These are phyloP conservation scores for Gnomoniopsis smithogilvyi DNA, from an alignment of 2,329 filamentous ascomycete genomes.

Conservation along the genomic window DNA sequence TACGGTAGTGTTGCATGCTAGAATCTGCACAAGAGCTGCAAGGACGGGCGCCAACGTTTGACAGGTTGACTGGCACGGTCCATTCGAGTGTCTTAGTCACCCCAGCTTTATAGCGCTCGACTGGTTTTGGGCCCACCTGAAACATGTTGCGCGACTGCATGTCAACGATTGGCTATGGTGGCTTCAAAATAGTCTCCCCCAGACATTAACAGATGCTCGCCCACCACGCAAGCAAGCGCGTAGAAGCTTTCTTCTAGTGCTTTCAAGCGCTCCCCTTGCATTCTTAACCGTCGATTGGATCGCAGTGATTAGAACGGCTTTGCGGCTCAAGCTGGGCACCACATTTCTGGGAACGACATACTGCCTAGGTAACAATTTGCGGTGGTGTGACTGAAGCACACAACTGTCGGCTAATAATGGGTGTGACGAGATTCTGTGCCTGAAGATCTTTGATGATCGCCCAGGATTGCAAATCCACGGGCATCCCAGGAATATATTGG, in stretches of 20 bases:
- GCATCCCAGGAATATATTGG: neutral
- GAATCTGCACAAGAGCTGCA: neutral
- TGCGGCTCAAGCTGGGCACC: neutral
- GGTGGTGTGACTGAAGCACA: neutral
- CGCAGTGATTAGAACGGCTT: neutral
- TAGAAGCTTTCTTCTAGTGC: neutral
- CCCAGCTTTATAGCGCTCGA: no score
- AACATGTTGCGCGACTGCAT: neutral
- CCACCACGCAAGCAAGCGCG: neutral
- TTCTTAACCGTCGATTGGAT: neutral
- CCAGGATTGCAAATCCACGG: neutral
- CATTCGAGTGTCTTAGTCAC: neutral
- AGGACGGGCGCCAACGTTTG: neutral
- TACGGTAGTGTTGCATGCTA: no score
- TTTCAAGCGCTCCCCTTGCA: neutral
- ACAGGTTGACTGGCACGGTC: neutral
- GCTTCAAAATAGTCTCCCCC: neutral
- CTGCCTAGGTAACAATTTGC: no score
- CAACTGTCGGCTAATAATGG: neutral
- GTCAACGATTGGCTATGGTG: conserved; percentile 5
- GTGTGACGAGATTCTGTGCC: neutral
- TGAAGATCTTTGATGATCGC: neutral
- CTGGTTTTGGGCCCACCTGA: neutral
- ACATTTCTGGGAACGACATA: neutral
- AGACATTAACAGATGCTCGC: neutral